A percentile compares a stretch with the other conserved stretches of the same genome.
phyloP scores from a whole-genome alignment of 1,284 basidiomycete species.

The Ceratobasidium sp. region DNA sequence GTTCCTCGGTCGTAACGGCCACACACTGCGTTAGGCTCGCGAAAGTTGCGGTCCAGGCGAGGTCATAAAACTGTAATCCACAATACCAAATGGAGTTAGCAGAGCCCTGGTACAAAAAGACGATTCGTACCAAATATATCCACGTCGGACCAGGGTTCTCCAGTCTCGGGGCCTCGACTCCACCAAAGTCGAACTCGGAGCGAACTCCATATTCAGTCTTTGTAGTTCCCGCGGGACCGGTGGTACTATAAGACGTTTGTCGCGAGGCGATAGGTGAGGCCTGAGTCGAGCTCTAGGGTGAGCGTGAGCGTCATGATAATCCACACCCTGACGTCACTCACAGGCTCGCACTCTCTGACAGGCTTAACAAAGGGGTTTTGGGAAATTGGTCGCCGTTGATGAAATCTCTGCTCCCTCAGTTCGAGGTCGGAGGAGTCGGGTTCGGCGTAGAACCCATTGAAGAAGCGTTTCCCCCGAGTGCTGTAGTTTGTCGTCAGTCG shows the following conservation, averaged over 20 bases:
- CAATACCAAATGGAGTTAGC: too few relatives aligned
- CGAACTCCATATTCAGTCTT: background rate
- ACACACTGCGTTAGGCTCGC: slow-evolving; percentile 30
- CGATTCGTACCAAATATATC: slow-evolving; percentile 21
- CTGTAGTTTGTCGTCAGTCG: slow-evolving; percentile 7
- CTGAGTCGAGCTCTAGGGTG: background rate
- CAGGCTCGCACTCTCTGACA: background rate
- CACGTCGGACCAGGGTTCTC: slow-evolving; percentile 28
- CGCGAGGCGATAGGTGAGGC: background rate
- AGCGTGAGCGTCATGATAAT: background rate
- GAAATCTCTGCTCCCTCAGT: slow-evolving; percentile 6
- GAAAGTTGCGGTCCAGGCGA: slow-evolving; percentile 29
- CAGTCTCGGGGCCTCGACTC: background rate
- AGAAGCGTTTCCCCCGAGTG: background rate
- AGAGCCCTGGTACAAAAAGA: background rate
- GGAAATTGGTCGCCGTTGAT: slow-evolving; percentile 19
- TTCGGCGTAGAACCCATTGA: slow-evolving; percentile 11
- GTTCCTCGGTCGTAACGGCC: too few relatives aligned
- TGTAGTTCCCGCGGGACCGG: background rate
- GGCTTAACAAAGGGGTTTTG: slow-evolving; percentile 24
- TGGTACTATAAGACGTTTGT: slow-evolving; percentile 2
- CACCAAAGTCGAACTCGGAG: background rate
- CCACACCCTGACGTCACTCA: background rate
- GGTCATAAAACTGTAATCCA: slow-evolving; percentile 26
- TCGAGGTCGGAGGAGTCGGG: background rate